Evolutionary conservation across 176 grass and related monocot species (phyloP).

Genomic region (Saccharum officinarum): DNA sequence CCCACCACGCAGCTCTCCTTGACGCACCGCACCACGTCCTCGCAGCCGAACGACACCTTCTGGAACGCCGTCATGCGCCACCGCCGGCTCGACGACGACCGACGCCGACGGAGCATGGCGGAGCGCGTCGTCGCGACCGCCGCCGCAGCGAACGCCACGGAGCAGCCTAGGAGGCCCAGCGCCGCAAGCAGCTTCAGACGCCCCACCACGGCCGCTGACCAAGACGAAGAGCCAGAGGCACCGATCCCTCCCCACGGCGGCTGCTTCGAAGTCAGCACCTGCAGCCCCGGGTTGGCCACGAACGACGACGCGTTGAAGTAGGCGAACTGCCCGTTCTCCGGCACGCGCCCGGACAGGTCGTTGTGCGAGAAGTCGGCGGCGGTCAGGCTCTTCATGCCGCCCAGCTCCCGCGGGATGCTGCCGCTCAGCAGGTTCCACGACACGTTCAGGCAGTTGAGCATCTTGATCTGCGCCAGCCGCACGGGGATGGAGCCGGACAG

Average conservation of each 20-base stretch:
- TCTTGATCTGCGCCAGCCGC: constrained; percentile 46
- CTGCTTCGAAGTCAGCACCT: no score
- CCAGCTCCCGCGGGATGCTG: constrained; percentile 62
- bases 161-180: constrained; percentile 63
- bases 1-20: constrained; percentile 79
- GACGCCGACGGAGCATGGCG: constrained; percentile 39
- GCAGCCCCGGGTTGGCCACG: constrained; percentile 51
- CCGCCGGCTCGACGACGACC: neutral
- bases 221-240: no score
- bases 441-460: constrained; percentile 81
- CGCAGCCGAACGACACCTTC: constrained; percentile 67
- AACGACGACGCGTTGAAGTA: constrained; percentile 72
- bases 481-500: constrained; percentile 50
- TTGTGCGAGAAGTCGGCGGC: constrained; percentile 77
- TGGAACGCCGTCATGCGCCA: constrained; percentile 83
- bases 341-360: constrained; percentile 58
- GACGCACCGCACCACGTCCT: constrained; percentile 65
- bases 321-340: constrained; percentile 67
- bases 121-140: constrained; percentile 65
- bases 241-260: no score
- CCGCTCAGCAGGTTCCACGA: constrained; percentile 67
- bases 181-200: constrained; percentile 59
- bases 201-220: no score
- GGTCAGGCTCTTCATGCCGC: constrained; percentile 71
- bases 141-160: constrained; percentile 56